These are phyloP conservation scores for Camellia granthamiana DNA, from an alignment of 148 eudicot genomes.

Conservation along the genomic window DNA sequence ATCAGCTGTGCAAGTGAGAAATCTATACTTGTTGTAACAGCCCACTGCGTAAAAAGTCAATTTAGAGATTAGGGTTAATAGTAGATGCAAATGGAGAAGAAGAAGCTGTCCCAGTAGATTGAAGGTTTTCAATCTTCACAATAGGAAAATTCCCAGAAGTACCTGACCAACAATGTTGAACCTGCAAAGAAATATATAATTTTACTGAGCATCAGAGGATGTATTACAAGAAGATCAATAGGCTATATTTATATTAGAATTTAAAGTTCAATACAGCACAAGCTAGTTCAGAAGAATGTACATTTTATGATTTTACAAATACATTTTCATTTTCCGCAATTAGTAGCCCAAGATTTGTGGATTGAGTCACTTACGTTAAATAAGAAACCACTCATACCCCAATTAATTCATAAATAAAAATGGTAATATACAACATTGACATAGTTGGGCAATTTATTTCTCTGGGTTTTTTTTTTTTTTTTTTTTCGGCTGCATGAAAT, in stretches of 20 bases:
- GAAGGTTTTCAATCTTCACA: constrained; percentile 13
- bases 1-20: constrained; percentile 86
- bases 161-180: constrained; percentile 99
- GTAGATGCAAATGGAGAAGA: not conserved
- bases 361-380: not conserved
- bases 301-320: not conserved
- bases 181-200: constrained; percentile 52
- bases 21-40: constrained; percentile 87
- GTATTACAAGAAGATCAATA: not conserved
- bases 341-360: not conserved
- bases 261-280: not conserved
- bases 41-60: constrained; percentile 73
- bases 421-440: not conserved
- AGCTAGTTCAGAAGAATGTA: not conserved
- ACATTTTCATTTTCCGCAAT: constrained; percentile 1
- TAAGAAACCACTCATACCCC: not conserved
- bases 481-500: no score
- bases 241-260: not conserved
- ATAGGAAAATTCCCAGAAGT: constrained; percentile 19
- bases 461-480: no score
- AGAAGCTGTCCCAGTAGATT: constrained; percentile 10
- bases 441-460: not conserved
- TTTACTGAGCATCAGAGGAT: not conserved
- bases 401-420: not conserved
- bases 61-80: constrained; percentile 9